A percentile compares a stretch with the other conserved stretches of the same genome.
These are phyloP conservation scores for Acer negundo DNA, from an alignment of 345 rosid species.

Conservation along the genomic window DNA sequence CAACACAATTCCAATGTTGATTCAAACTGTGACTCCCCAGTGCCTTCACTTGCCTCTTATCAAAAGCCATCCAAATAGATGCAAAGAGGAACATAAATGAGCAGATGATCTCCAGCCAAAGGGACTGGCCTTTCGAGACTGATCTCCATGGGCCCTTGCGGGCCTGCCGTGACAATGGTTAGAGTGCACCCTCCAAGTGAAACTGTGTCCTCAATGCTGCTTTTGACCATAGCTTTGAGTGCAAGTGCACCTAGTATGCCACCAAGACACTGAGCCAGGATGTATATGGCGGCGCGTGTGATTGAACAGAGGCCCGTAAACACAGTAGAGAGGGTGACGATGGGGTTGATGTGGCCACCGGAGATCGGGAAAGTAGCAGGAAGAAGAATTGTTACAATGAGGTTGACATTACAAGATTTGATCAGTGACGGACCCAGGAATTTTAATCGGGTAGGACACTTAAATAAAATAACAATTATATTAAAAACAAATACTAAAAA, in stretches of 20 bases:
- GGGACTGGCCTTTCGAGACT: constrained; percentile 27
- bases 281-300: constrained; percentile 27
- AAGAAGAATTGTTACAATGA: constrained; percentile 23
- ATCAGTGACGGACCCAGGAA: too few species aligned
- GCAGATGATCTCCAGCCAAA: constrained; percentile 40
- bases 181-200: constrained; percentile 46
- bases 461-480: too few species aligned
- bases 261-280: constrained; percentile 43
- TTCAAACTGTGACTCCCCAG: constrained; percentile 38
- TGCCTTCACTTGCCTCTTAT: constrained; percentile 33
- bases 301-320: constrained; percentile 32
- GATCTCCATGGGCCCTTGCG: constrained; percentile 22
- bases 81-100: constrained; percentile 42
- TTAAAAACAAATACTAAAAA: too few species aligned
- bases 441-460: too few species aligned
- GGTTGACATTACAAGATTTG: constrained; percentile 31
- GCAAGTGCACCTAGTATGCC: constrained; percentile 38
- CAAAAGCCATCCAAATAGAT: constrained; percentile 49
- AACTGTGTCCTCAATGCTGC: constrained; percentile 17
- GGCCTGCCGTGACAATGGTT: constrained; percentile 27
- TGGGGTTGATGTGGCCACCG: constrained; percentile 47
- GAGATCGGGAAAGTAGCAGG: constrained; percentile 40
- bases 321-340: constrained; percentile 34
- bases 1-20: constrained; percentile 32
- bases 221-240: constrained; percentile 31